phyloP scores from a whole-genome alignment of 768 basidiomycete species.

The Erythrobasidium yunnanense region DNA sequence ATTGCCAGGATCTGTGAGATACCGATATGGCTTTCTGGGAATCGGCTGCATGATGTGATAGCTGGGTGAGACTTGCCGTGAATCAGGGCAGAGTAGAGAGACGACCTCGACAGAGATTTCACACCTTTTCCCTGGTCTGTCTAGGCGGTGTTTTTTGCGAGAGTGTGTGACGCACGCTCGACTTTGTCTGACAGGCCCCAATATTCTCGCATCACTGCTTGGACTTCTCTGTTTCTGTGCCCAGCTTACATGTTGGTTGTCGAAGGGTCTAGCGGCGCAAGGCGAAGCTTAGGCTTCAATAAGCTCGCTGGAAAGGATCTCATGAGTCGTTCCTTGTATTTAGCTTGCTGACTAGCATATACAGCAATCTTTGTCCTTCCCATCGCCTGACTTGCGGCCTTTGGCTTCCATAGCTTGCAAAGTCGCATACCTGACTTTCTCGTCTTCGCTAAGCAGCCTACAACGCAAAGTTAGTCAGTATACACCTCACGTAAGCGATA shows the following conservation, averaged over 20 bases:
- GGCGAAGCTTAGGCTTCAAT: too few species aligned
- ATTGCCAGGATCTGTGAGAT: background rate
- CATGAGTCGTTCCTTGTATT: background rate
- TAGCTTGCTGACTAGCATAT: background rate
- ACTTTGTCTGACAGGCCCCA: background rate
- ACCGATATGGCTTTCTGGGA: too few species aligned
- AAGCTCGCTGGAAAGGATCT: too few species aligned
- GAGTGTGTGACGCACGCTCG: too few species aligned
- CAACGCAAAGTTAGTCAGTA: background rate
- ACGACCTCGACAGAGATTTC: too few species aligned
- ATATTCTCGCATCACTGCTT: background rate
- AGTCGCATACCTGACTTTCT: constrained; percentile 34
- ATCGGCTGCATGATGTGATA: too few species aligned
- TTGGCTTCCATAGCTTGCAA: constrained; percentile 26
- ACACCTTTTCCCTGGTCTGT: too few species aligned
- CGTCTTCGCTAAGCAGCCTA: constrained; percentile 32
- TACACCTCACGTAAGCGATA: background rate
- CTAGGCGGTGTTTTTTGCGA: too few species aligned
- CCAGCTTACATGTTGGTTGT: too few species aligned
- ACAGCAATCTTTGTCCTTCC: constrained; percentile 13
- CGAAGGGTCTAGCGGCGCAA: too few species aligned
- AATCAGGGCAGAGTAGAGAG: background rate
- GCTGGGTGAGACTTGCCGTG: background rate
- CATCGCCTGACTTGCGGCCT: background rate
- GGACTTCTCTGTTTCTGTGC: background rate